Base-by-base conservation (phyloP, 768 basidiomycete genomes). In the Tephrocybe sp. region DNA sequence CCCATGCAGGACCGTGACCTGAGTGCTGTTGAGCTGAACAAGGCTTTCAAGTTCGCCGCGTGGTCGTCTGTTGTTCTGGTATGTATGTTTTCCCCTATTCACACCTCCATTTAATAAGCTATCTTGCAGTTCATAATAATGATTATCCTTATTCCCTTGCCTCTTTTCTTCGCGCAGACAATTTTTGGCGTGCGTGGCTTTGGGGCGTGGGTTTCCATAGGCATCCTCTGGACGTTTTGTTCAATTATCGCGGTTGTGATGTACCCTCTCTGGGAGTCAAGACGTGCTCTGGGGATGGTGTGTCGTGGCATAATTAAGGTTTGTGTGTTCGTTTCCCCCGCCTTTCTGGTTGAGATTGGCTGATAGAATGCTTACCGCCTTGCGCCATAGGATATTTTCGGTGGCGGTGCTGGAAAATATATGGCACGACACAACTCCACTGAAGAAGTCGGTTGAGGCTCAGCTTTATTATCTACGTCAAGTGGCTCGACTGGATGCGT, bases 241-340 rank as follows among this genome's bases (percentile, higher is more conserved):
- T 92, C 90, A 1, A 73, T 83, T 3, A 75, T 86, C 53, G 72
- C 81, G 6, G 89, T 92, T 38, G 90, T 95, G 16, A 19, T 96
- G 12, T 92, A 92, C 60, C 94, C 94, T 16, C 70, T 96, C 4
- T 96, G 77, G 70, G 94, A 98, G 73, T 91, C 88, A 47, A 73
- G 90, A 36, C 71, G 55, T 4, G 90, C 88, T 0, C 62, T 98
- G 40, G 32, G 12, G 5, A 68, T 80, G 64, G 89, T 95, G 43
- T 31, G 54, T 20, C 65, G 63, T 42, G 89, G 91, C 6, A 68
- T 92, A 36, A 56, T 82, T 56, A 89, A 84, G 78, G 89, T 85
- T 35, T 45, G 66, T 48, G 1, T 2, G 5, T 13, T 12, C 19
- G 17, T 1, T 23, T 31, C 9, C 3, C 1, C 16, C 20, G 10